phyloP scores from a whole-genome alignment of 306 rosid species.

The Medicago arabica region DNA sequence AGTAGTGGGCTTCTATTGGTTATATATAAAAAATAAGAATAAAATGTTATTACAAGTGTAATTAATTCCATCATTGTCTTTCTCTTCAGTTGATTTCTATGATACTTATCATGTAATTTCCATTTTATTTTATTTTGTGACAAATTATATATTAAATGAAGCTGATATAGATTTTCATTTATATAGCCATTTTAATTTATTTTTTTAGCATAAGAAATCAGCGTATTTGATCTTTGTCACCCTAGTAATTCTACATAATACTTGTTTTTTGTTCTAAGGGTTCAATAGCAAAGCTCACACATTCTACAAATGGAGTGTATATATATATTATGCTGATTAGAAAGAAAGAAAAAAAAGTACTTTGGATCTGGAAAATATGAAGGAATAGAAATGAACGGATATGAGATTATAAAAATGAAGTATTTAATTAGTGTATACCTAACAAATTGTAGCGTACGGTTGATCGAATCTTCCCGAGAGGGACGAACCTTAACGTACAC shows the following conservation, averaged over 20 bases:
- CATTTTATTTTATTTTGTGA: neutral
- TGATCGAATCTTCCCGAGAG: constrained; percentile 23
- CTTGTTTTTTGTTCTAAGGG: no score
- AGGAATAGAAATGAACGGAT: neutral
- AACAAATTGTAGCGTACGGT: constrained; percentile 2
- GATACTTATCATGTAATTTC: neutral
- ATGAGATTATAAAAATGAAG: constrained; percentile 5
- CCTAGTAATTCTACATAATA: no score
- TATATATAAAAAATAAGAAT: constrained; percentile 34
- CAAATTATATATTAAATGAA: neutral
- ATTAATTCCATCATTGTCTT: neutral
- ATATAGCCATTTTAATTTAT: no score
- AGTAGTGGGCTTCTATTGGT: neutral
- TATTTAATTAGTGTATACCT: neutral
- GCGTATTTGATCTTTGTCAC: no score
- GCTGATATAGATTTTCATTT: no score
- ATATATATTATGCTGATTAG: no score
- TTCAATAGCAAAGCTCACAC: no score
- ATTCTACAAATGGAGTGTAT: no score
- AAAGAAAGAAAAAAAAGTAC: neutral
- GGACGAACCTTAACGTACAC: constrained; percentile 19
- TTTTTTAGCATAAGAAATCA: no score
- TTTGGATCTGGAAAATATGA: neutral
- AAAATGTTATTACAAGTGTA: neutral
- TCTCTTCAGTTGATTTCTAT: neutral